These are phyloP conservation scores for Herpetomonas muscarum DNA, from an alignment of 208 protist genomes.

Conservation along the genomic window DNA sequence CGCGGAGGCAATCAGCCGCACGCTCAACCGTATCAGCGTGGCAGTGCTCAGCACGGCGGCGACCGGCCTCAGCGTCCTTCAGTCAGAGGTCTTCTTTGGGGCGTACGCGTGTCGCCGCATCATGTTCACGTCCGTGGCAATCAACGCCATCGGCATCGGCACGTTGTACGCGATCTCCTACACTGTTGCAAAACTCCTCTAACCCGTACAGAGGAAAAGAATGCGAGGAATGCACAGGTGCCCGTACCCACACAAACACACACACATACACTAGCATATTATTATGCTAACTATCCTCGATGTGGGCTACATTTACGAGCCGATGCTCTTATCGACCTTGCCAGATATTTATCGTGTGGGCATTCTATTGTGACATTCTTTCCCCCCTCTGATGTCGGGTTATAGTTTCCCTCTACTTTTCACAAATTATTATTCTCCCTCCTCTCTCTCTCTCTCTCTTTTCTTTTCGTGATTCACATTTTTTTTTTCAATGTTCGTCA, in stretches of 20 bases:
- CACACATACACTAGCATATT: not conserved
- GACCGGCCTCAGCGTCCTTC: constrained; percentile 32
- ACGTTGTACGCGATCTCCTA: constrained; percentile 39
- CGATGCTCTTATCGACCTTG: no score
- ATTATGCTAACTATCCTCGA: no score
- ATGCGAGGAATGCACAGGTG: not conserved
- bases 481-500: no score
- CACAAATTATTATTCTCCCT: constrained; percentile 1
- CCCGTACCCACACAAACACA: not conserved
- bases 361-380: no score
- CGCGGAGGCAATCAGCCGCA: not conserved
- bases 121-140: constrained; percentile 21
- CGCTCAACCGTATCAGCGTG: constrained; percentile 1
- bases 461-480: no score
- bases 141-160: constrained; percentile 34
- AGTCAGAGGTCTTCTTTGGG: constrained; percentile 79
- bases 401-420: no score
- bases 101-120: constrained; percentile 47
- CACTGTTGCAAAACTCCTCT: constrained; percentile 7
- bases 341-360: no score
- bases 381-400: no score
- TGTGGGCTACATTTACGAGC: no score
- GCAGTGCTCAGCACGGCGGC: constrained; percentile 25
- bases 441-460: not conserved
- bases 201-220: not conserved